Evolutionary conservation across 2,329 filamentous ascomycete species (phyloP), one percentile per base, ranked within the genome.

Genomic region (Aureobasidium lini): DNA sequence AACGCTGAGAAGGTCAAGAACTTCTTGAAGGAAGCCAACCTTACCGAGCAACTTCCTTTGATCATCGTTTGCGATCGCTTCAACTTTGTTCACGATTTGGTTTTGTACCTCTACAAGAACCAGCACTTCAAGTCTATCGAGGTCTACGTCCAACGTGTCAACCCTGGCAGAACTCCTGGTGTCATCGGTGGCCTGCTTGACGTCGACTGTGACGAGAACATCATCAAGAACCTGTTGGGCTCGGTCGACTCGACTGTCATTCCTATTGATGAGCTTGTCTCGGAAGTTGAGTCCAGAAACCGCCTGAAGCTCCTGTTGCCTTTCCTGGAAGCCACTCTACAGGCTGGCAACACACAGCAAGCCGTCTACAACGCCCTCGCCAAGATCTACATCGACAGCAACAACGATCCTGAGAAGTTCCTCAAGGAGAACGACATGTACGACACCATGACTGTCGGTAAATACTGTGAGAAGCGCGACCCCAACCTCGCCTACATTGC

Each of bases 31-130:
- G 95, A 99, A 73, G 93, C 94, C 58, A 88, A 87, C 65, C 80
- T 99, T 46, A 86, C 87, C 1, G 94, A 99, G 74, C 93, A 96
- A 77, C 82, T 99, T 44, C 94, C 94, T 44, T 80, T 99, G 58
- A 99, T 99, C 76, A 96, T 97, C 67, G 91, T 99, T 61, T 99
- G 95, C 76, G 94, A 99, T 72, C 90, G 93, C n/a, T 96, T 95
- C 83, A 95, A 97, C 79, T 96, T 99, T 70, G 90, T 97, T 43
- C 94, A 99, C 70, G 94, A 99, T 70, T 77, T 99, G 70, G 90
- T 99, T 46, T 83, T 99, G 23, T 96, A 94, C 76, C 84, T 99
- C 8, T 99, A 99, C 80, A 94, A 97, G 81, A 95, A 95, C 76
- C 93, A 99, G 76, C 93, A 97, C 71, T 99, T 96, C 83, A 91